phyloP scores from a whole-genome alignment of 164 flowering plant genomes.

The Macadamia integrifolia region DNA sequence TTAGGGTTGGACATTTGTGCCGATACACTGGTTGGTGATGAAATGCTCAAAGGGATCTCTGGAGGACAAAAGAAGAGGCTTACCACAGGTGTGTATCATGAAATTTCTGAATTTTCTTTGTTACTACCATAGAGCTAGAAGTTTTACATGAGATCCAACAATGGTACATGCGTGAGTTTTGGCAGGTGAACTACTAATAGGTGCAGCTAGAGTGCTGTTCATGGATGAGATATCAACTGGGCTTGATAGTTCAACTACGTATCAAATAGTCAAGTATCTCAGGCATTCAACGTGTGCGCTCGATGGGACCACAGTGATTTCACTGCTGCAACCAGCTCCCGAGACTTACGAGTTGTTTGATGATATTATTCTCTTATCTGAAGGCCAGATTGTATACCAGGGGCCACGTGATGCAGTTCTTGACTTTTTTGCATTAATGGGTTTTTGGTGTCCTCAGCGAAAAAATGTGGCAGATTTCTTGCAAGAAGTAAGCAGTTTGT shows the following conservation, averaged over 20 bases:
- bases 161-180: constrained; percentile 15
- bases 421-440: constrained; percentile 77
- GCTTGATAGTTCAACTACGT: constrained; percentile 94
- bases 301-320: constrained; percentile 82
- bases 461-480: constrained; percentile 97
- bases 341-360: constrained; percentile 95
- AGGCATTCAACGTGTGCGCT: constrained; percentile 71
- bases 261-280: constrained; percentile 83
- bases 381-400: constrained; percentile 90
- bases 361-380: constrained; percentile 83
- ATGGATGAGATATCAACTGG: constrained; percentile 99
- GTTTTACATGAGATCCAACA: background rate
- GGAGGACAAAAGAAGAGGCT: constrained; percentile 98
- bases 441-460: constrained; percentile 79
- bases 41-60: constrained; percentile 92
- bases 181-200: constrained; percentile 86
- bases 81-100: constrained; percentile 55
- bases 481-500: constrained; percentile 76
- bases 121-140: background rate
- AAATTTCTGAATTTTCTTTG: constrained; percentile 5
- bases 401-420: constrained; percentile 75
- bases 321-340: constrained; percentile 94
- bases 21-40: constrained; percentile 91
- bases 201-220: constrained; percentile 85
- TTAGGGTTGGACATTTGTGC: constrained; percentile 91